Evolutionary conservation across 805 yeast species (phyloP).

Genomic region (Groenewaldozyma tartarivorans): DNA sequence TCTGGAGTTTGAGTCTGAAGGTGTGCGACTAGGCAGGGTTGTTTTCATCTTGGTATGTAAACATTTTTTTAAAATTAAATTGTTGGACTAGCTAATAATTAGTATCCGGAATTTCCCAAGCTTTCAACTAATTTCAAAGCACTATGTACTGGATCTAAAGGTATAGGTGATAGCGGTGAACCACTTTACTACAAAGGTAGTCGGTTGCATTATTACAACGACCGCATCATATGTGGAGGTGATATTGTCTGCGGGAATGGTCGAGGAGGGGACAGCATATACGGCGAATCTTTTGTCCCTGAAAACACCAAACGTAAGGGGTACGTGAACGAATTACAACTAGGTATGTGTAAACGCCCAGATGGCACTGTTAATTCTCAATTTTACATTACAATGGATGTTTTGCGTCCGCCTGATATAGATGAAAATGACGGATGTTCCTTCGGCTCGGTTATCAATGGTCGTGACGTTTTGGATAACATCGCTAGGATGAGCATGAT

Average conservation of each 20-base stretch:
- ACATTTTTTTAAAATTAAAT: too few species aligned
- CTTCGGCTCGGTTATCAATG: slow-evolving; percentile 80
- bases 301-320: slow-evolving; percentile 65
- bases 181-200: slow-evolving; percentile 73
- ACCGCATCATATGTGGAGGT: slow-evolving; percentile 95
- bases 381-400: slow-evolving; percentile 85
- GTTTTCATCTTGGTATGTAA: slow-evolving; percentile 49
- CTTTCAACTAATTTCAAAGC: slow-evolving; percentile 88
- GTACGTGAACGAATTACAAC: slow-evolving; percentile 58
- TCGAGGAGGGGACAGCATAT: slow-evolving; percentile 75
- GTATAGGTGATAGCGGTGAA: slow-evolving; percentile 50
- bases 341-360: slow-evolving; percentile 98
- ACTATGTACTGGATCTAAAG: slow-evolving; percentile 82
- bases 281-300: slow-evolving; percentile 82
- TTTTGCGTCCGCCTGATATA: too few species aligned
- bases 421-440: slow-evolving; percentile 95
- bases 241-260: slow-evolving; percentile 68
- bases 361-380: slow-evolving; percentile 94
- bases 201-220: slow-evolving; percentile 77
- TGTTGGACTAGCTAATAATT: background rate
- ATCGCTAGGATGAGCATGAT: slow-evolving; percentile 66
- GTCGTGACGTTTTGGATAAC: slow-evolving; percentile 69
- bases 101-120: slow-evolving; percentile 52
- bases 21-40: slow-evolving; percentile 46
- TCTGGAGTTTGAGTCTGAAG: background rate